phyloP scores from a whole-genome alignment of 2,329 filamentous ascomycete species.

The Claviceps spartinae region DNA sequence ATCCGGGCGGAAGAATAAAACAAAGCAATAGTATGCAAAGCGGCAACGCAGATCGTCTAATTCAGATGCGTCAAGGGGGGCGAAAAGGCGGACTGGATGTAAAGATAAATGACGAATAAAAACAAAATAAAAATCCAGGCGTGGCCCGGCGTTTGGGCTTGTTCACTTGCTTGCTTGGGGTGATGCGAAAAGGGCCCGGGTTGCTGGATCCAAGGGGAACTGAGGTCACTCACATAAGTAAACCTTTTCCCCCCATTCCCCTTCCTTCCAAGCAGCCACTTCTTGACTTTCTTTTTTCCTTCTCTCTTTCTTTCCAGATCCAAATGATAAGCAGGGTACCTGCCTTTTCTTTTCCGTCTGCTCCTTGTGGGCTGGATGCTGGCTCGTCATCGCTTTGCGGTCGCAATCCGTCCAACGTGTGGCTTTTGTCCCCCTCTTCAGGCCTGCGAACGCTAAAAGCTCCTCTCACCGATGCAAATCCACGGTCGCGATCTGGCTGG shows the following conservation, averaged over 20 bases:
- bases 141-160: conserved; percentile 5
- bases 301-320: conserved; percentile 13
- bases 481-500: too few species aligned
- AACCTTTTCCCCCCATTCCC: conserved; percentile 20
- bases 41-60: not conserved
- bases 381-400: not conserved
- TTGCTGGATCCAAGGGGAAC: conserved; percentile 6
- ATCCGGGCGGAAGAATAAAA: not conserved
- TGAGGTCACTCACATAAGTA: conserved; percentile 21
- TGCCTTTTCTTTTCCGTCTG: not conserved
- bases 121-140: not conserved
- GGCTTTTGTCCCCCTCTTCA: too few species aligned
- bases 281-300: conserved; percentile 12
- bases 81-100: not conserved
- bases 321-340: not conserved
- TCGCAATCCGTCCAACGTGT: too few species aligned
- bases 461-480: too few species aligned
- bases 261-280: conserved; percentile 12
- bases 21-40: not conserved
- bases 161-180: conserved; percentile 2
- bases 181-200: conserved; percentile 5
- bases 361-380: conserved; percentile 5
- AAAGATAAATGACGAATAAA: not conserved
- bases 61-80: not conserved
- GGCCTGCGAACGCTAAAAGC: too few species aligned